A percentile compares a stretch with the other conserved stretches of the same genome.
phyloP scores from a whole-genome alignment of 805 yeast genomes.

The Wickerhamiella domercqiae region DNA sequence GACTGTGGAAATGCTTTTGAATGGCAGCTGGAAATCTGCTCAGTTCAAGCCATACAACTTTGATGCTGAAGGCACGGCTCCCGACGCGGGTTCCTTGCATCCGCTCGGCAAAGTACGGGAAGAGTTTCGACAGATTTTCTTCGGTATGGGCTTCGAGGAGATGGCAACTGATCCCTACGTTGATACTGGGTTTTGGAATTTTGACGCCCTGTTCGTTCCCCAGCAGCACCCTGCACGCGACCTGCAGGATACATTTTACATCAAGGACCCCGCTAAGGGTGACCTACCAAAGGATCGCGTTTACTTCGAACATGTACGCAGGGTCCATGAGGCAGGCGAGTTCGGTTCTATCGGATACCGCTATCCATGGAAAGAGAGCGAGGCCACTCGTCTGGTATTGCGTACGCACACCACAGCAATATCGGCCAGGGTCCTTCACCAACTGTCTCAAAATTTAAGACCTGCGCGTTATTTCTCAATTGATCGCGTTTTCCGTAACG shows the following conservation, averaged over 20 bases:
- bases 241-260: conserved; percentile 93
- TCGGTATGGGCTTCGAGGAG: conserved; percentile 95
- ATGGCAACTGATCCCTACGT: conserved; percentile 99
- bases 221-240: conserved; percentile 99
- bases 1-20: conserved; percentile 79
- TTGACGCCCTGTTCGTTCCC: conserved; percentile 90
- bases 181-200: conserved; percentile 98
- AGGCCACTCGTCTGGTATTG: conserved; percentile 77
- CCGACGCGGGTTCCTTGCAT: conserved; percentile 85
- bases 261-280: conserved; percentile 80
- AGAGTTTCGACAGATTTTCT: conserved; percentile 95
- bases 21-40: conserved; percentile 68
- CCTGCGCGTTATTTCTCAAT: conserved; percentile 89
- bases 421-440: conserved; percentile 72
- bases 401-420: conserved; percentile 98
- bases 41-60: conserved; percentile 92
- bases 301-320: conserved; percentile 63
- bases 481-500: conserved; percentile 97
- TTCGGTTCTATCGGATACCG: conserved; percentile 95
- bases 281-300: conserved; percentile 66
- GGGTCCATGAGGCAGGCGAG: conserved; percentile 79
- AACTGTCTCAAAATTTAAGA: conserved; percentile 69
- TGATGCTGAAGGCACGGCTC: conserved; percentile 81
- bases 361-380: conserved; percentile 91
- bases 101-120: conserved; percentile 94